Evolutionary conservation across 1,139 yeast genomes (phyloP).

Genomic region (Geotrichum candidum): DNA sequence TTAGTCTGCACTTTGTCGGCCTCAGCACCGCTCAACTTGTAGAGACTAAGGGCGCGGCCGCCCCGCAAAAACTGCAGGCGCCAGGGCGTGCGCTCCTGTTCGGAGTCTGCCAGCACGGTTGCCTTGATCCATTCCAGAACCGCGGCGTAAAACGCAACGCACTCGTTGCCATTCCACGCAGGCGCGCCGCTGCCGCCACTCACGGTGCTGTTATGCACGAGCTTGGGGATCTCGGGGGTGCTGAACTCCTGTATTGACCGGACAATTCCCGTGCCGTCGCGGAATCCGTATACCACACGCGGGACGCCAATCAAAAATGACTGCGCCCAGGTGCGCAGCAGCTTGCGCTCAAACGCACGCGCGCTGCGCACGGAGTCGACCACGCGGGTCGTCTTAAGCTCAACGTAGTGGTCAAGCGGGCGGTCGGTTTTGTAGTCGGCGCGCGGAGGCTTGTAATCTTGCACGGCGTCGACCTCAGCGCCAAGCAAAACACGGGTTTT

Average conservation of each 20-base stretch:
- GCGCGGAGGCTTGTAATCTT: conserved; percentile 60
- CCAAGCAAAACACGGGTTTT: conserved; percentile 62
- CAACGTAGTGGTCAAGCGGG: conserved; percentile 57
- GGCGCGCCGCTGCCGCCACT: conserved; percentile 21
- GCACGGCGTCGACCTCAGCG: conserved; percentile 88
- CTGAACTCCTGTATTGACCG: conserved; percentile 65
- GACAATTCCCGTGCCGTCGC: conserved; percentile 64
- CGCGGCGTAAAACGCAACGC: conserved; percentile 82
- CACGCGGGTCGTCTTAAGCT: conserved; percentile 65
- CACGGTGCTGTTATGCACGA: conserved; percentile 39
- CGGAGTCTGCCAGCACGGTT: conserved; percentile 40
- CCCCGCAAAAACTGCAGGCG: conserved; percentile 40
- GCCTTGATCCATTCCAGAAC: conserved; percentile 68
- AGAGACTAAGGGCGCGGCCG: conserved; percentile 39
- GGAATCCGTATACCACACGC: conserved; percentile 73
- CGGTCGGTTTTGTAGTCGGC: conserved; percentile 29
- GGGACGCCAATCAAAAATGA: conserved; percentile 81
- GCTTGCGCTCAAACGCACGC: conserved; percentile 59
- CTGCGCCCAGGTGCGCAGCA: conserved; percentile 87
- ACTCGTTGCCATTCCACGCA: conserved; percentile 61
- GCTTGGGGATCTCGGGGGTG: conserved; percentile 70
- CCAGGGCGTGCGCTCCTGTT: conserved; percentile 45
- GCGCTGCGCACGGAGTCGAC: conserved; percentile 51
- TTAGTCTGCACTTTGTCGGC: conserved; percentile 33
- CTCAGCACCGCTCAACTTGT: conserved; percentile 34